These are phyloP conservation scores for Fusarium tjaetaba DNA, from an alignment of 2,329 filamentous ascomycete genomes.

Conservation along the genomic window DNA sequence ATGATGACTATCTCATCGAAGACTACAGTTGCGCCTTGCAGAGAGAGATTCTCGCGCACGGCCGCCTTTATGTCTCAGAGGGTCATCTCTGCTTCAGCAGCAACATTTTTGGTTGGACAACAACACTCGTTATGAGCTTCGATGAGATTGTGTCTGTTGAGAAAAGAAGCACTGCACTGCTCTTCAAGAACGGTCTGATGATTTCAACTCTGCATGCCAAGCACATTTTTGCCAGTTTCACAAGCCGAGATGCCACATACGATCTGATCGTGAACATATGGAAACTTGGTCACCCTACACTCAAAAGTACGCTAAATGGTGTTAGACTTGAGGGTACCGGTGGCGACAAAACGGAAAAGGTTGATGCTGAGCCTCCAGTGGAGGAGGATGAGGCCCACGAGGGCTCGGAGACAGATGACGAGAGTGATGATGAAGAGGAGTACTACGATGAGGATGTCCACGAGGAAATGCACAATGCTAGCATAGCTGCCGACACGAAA, in stretches of 20 bases:
- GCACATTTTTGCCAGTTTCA: conserved; percentile 94
- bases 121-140: conserved; percentile 96
- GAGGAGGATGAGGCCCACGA: conserved; percentile 58
- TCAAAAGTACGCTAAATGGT: conserved; percentile 91
- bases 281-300: conserved; percentile 93
- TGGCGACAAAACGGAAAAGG: conserved; percentile 91
- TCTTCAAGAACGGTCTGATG: conserved; percentile 97
- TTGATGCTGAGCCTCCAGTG: conserved; percentile 60
- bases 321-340: conserved; percentile 82
- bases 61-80: conserved; percentile 94
- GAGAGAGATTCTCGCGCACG: conserved; percentile 93
- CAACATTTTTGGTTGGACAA: conserved; percentile 98
- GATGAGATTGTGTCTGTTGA: conserved; percentile 97
- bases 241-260: conserved; percentile 94
- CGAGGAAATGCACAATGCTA: conserved; percentile 81
- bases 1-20: conserved; percentile 97
- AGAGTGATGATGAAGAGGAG: conserved; percentile 71
- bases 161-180: conserved; percentile 92
- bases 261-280: conserved; percentile 98
- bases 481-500: conserved; percentile 60
- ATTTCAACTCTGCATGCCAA: conserved; percentile 96
- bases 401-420: conserved; percentile 65
- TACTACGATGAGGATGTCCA: conserved; percentile 77
- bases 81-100: conserved; percentile 98
- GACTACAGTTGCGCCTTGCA: conserved; percentile 98